Percentiles rank a stretch among this genome's conserved stretches.
These are phyloP conservation scores for Soucietia sequanensis DNA, from an alignment of 805 yeast genomes.

Conservation along the genomic window DNA sequence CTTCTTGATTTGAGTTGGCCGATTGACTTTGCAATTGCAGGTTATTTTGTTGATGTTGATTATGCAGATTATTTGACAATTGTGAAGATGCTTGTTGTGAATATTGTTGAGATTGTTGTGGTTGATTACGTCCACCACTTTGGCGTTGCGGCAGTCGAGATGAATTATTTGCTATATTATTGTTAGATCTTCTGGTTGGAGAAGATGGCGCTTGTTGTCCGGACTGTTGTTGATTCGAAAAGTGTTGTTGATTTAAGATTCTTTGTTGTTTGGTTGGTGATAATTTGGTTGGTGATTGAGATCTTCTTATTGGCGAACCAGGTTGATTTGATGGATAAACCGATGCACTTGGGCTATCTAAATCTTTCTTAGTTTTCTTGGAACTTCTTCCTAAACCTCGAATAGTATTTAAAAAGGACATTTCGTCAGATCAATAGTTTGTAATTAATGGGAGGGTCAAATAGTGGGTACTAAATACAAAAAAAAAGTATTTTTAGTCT, in stretches of 20 bases:
- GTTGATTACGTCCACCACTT: constrained; percentile 1
- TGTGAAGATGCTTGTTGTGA: constrained; percentile 3
- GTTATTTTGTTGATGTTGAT: constrained; percentile 11
- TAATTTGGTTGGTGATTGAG: constrained; percentile 39
- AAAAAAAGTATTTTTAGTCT: too few species aligned
- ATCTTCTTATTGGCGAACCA: constrained; percentile 32
- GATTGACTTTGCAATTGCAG: constrained; percentile 8
- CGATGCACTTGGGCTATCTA: constrained; percentile 25
- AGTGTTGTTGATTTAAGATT: constrained; percentile 7
- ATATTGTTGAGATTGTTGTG: constrained; percentile 3
- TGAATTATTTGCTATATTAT: background rate
- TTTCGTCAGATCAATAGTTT: constrained; percentile 9
- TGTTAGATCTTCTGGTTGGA: background rate
- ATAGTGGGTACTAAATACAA: background rate
- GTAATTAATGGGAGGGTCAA: background rate
- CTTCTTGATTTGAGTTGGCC: constrained; percentile 15
- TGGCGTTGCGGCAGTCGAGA: constrained; percentile 2
- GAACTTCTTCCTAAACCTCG: constrained; percentile 48
- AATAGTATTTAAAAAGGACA: constrained; percentile 49
- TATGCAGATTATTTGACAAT: constrained; percentile 9
- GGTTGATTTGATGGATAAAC: constrained; percentile 31
- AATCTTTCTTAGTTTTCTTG: constrained; percentile 43
- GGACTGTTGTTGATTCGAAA: constrained; percentile 15
- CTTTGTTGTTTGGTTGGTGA: constrained; percentile 39
- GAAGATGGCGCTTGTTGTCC: constrained; percentile 10